These are phyloP conservation scores for Annulohypoxylon bovei DNA, from an alignment of 495 filamentous ascomycete species.

Conservation along the genomic window DNA sequence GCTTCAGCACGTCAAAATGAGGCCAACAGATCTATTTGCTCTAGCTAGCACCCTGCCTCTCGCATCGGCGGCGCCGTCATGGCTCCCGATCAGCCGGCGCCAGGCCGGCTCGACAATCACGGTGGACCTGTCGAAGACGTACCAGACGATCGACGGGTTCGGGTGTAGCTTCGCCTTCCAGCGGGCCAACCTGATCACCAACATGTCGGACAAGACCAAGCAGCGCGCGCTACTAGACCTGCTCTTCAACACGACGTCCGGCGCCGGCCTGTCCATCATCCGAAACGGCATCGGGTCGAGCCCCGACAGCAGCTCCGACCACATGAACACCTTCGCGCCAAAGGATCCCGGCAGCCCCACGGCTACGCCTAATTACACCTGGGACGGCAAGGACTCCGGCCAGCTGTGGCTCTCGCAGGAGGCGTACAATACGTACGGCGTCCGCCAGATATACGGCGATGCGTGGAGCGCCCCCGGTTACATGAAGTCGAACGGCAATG, in stretches of 20 bases:
- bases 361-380: slow-evolving; percentile 56
- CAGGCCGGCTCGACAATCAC: slow-evolving; percentile 52
- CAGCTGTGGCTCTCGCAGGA: slow-evolving; percentile 64
- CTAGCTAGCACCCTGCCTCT: slow-evolving; percentile 30
- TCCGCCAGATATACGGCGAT: slow-evolving; percentile 64
- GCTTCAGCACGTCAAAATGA: slow-evolving; percentile 28
- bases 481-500: slow-evolving; percentile 65
- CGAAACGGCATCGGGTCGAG: slow-evolving; percentile 66
- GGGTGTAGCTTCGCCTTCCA: slow-evolving; percentile 65
- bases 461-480: slow-evolving; percentile 57
- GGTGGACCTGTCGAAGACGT: slow-evolving; percentile 53
- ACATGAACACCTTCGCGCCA: slow-evolving; percentile 61
- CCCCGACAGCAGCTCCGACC: slow-evolving; percentile 54
- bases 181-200: slow-evolving; percentile 62
- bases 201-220: slow-evolving; percentile 57
- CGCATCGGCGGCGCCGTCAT: slow-evolving; percentile 37
- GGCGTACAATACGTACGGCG: slow-evolving; percentile 57
- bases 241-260: slow-evolving; percentile 61
- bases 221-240: slow-evolving; percentile 58
- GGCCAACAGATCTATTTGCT: slow-evolving; percentile 22
- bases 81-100: slow-evolving; percentile 28
- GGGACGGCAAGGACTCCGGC: slow-evolving; percentile 63
- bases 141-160: slow-evolving; percentile 63
- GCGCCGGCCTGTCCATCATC: slow-evolving; percentile 65
- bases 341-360: slow-evolving; percentile 55